Base-by-base conservation (phyloP, 495 filamentous ascomycete species). In the Podospora pseudoanserina region DNA sequence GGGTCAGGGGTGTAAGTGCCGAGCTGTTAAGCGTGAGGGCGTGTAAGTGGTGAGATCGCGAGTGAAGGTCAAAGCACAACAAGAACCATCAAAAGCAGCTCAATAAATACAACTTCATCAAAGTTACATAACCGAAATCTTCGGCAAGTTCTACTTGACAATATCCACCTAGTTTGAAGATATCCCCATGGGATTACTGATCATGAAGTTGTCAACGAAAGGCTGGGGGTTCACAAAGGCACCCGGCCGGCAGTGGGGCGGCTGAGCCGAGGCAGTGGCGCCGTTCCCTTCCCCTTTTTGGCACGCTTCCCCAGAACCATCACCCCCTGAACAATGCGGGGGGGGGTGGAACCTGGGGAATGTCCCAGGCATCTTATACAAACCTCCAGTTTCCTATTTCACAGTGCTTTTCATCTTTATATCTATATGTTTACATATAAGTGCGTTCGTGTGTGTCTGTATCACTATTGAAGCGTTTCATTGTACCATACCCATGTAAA, bases 121-220 rank as follows among this genome's bases (percentile, higher is more conserved):
- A 61, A 61, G 5, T 27, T 5, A 18, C 59, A 9, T 18, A 9
- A 27, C 5, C n/a, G 6, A 2, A 58, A 13, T 27, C 7, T 32
- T 58, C 56, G 56, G 56, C 20, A 58, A 15, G 15, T 13, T 49
- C 39, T 49, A 49, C 39, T 11, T 49, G 9, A 49, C 2, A 11
- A 49, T 49, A 11, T 49, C 39, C 39, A 49, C 56, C 6, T 16
- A 58, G 56, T 7, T 20, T 32, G 30, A 32, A 9, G n/a, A 27
- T 58, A 58, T 58, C 23, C 26, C 3, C 6, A 28, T 27, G 19
- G 32, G 70, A 72, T 72, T 72, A 72, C 30, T 72, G 70, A 72
- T 72, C 70, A 20, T 20, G 23, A 2, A 3, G 39, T 49, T 11
- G n/a, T 20, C 19, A 58, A 58, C 23, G 13, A 20, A 58, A 58